Evolutionary conservation across 768 basidiomycete species (phyloP).

Genomic region (Trametes sanguinea): DNA sequence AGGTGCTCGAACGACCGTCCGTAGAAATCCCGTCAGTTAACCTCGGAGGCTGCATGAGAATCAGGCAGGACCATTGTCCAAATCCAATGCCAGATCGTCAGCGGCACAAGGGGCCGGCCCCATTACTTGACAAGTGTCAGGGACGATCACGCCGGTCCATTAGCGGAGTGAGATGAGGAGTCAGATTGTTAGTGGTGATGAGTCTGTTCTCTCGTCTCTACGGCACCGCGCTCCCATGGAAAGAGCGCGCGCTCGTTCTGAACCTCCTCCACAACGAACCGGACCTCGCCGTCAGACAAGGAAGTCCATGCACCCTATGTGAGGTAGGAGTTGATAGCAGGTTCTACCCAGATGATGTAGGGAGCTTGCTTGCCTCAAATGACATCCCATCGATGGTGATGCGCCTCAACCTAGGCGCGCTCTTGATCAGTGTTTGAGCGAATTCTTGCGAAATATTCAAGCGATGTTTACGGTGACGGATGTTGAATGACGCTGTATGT

Average conservation of each 20-base stretch:
- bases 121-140: too few species aligned
- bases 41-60: too few species aligned
- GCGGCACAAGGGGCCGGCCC: too few species aligned
- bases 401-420: conserved; percentile 4
- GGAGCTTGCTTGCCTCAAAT: conserved; percentile 19
- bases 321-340: too few species aligned
- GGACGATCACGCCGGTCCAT: too few species aligned
- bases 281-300: not conserved
- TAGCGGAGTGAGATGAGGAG: too few species aligned
- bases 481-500: not conserved
- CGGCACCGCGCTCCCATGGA: conserved; percentile 4
- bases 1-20: too few species aligned
- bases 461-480: conserved; percentile 3
- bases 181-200: not conserved
- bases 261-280: conserved; percentile 1
- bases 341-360: too few species aligned
- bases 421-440: not conserved
- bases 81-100: too few species aligned
- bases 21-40: too few species aligned
- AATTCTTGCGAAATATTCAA: not conserved
- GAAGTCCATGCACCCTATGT: conserved; percentile 14
- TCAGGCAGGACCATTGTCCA: too few species aligned
- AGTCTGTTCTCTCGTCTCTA: not conserved
- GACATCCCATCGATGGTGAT: conserved; percentile 11
- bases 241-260: not conserved